These are phyloP conservation scores for Penicillium arizonense DNA, from an alignment of 495 filamentous ascomycete species.

Conservation along the genomic window DNA sequence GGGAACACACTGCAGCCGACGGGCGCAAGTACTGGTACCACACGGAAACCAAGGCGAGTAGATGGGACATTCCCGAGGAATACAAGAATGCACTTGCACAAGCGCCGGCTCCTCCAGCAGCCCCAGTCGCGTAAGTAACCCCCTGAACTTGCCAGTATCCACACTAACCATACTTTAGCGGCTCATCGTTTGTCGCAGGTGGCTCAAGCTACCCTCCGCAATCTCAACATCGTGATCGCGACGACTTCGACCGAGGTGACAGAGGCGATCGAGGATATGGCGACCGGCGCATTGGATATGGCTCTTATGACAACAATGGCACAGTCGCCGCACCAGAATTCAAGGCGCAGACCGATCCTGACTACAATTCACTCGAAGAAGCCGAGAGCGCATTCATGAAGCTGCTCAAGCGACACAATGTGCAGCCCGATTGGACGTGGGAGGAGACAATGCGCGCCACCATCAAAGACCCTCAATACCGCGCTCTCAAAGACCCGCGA, in stretches of 20 bases:
- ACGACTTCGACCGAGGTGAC: constrained; percentile 15
- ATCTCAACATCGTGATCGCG: constrained; percentile 25
- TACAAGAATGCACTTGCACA: constrained; percentile 71
- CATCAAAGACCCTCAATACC: constrained; percentile 93
- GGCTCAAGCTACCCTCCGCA: constrained; percentile 44
- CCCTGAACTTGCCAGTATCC: background rate
- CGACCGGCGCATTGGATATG: constrained; percentile 68
- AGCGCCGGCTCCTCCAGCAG: constrained; percentile 45
- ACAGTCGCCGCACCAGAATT: constrained; percentile 58
- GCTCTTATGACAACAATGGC: constrained; percentile 52
- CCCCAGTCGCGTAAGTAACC: constrained; percentile 59
- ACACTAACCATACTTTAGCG: constrained; percentile 43
- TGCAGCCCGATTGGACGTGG: constrained; percentile 91
- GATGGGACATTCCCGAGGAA: constrained; percentile 89
- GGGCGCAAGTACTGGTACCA: constrained; percentile 95
- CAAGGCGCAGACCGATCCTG: constrained; percentile 69
- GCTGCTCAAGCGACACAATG: constrained; percentile 77
- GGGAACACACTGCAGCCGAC: constrained; percentile 81
- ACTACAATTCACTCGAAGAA: constrained; percentile 83
- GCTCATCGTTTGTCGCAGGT: constrained; percentile 66
- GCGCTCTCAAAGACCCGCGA: constrained; percentile 88
- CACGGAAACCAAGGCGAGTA: constrained; percentile 84
- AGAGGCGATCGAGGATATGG: constrained; percentile 54
- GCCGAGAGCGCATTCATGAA: constrained; percentile 94
- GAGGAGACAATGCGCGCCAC: constrained; percentile 82